Percentiles rank a stretch among this genome's conserved stretches.
These are phyloP conservation scores for Arachnopeziza araneosa DNA, from an alignment of 2,329 filamentous ascomycete genomes.

Conservation along the genomic window DNA sequence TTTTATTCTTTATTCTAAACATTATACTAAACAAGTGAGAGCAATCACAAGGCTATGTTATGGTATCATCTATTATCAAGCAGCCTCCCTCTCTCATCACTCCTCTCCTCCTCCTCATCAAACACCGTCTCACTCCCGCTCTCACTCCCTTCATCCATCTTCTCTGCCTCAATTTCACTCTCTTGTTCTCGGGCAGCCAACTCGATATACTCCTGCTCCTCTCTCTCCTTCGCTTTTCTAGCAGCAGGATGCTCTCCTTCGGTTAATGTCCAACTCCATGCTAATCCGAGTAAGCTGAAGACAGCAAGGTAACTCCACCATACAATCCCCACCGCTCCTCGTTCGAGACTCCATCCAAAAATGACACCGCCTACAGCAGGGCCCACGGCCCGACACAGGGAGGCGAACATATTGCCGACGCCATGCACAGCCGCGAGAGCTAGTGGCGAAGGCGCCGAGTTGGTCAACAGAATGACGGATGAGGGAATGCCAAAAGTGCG, in stretches of 20 bases:
- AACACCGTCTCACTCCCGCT: not conserved
- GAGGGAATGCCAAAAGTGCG: conserved; percentile 62
- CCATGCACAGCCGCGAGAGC: conserved; percentile 52
- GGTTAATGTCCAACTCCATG: conserved; percentile 19
- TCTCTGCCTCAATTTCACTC: not conserved
- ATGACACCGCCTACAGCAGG: conserved; percentile 42
- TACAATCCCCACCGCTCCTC: conserved; percentile 26
- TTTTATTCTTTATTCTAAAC: too few relatives aligned
- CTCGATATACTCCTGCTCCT: not conserved
- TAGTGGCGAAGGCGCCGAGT: conserved; percentile 50
- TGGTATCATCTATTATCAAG: not conserved
- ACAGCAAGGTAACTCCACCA: conserved; percentile 25
- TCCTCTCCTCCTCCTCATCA: not conserved
- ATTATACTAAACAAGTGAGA: not conserved
- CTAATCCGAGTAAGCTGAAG: conserved; percentile 36
- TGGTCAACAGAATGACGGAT: conserved; percentile 54
- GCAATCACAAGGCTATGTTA: not conserved
- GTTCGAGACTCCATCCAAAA: conserved; percentile 24
- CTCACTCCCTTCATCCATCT: not conserved
- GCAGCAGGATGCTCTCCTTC: conserved; percentile 12
- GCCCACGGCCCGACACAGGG: conserved; percentile 43
- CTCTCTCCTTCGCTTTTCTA: conserved; percentile 2
- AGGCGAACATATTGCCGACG: conserved; percentile 44
- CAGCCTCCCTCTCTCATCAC: not conserved
- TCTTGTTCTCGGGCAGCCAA: not conserved